Evolutionary conservation across 441 rosid genomes (phyloP).

Genomic region (Arabidopsis lyrata): DNA sequence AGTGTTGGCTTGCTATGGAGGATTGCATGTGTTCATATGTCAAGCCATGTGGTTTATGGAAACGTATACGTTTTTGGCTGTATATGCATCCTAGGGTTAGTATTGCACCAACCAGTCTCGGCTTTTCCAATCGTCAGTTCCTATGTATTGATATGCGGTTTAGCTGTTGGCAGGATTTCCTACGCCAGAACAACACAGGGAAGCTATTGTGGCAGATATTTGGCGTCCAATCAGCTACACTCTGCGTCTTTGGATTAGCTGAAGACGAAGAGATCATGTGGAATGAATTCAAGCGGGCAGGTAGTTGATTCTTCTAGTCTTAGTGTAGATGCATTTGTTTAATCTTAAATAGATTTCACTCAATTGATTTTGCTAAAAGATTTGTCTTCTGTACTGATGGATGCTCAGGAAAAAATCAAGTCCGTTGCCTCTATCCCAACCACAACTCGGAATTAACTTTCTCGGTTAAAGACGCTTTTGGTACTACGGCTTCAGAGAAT

Average conservation of each 20-base stretch:
- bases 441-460: conserved; percentile 56
- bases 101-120: not conserved
- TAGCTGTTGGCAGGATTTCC: conserved; percentile 69
- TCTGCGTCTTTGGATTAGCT: conserved; percentile 83
- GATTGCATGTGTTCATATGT: conserved; percentile 90
- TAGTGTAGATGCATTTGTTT: conserved; percentile 19
- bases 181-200: conserved; percentile 93
- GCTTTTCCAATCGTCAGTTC: not conserved
- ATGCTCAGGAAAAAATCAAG: conserved; percentile 68
- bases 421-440: conserved; percentile 91
- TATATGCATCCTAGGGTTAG: conserved; percentile 98
- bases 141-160: conserved; percentile 21
- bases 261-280: conserved; percentile 96
- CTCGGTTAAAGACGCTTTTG: conserved; percentile 64
- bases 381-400: conserved; percentile 18
- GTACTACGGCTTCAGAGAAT: conserved; percentile 46
- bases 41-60: conserved; percentile 63
- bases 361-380: conserved; percentile 19
- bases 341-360: not conserved
- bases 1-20: conserved; percentile 96
- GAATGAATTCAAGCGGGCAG: conserved; percentile 79
- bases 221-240: conserved; percentile 77
- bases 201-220: conserved; percentile 89
- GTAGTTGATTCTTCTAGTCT: conserved; percentile 43
- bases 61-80: conserved; percentile 77